phyloP scores from a whole-genome alignment of 305 asterid species.

The Fraxinus latifolia region DNA sequence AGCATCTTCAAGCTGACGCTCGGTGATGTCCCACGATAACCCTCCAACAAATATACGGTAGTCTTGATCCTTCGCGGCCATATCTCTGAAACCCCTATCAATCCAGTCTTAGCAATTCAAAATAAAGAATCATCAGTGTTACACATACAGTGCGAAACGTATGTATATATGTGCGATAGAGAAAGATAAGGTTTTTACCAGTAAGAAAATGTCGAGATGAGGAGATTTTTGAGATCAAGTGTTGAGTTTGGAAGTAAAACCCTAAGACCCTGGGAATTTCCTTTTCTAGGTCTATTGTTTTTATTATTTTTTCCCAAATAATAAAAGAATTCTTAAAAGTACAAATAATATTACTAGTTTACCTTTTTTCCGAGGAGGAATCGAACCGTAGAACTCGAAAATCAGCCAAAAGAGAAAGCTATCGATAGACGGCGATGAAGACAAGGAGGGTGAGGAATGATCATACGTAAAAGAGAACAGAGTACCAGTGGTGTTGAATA shows the following conservation, averaged over 20 bases:
- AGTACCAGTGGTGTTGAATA: no score
- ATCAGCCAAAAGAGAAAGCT: not conserved
- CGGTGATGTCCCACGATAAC: constrained; percentile 73
- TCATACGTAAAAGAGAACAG: no score
- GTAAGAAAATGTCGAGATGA: not conserved
- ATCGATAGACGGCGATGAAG: no score
- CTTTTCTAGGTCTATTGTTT: not conserved
- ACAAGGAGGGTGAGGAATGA: no score
- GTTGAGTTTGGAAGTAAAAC: not conserved
- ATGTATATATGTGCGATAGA: no score
- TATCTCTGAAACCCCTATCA: constrained; percentile 13
- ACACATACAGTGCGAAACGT: no score
- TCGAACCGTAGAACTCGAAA: not conserved
- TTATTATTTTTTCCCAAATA: not conserved
- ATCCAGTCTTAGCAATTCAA: no score
- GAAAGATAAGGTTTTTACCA: not conserved
- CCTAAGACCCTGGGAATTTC: not conserved
- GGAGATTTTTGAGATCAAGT: not conserved
- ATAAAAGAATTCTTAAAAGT: no score
- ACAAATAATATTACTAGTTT: not conserved
- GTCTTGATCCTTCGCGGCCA: constrained; percentile 80
- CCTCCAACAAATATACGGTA: constrained; percentile 89
- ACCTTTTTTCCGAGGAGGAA: not conserved
- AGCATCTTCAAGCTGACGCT: constrained; percentile 85
- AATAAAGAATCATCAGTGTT: no score